Evolutionary conservation across 2,329 filamentous ascomycete genomes (phyloP), one percentile per base, ranked within the genome.

Genomic region (Fusarium cicatricum): DNA sequence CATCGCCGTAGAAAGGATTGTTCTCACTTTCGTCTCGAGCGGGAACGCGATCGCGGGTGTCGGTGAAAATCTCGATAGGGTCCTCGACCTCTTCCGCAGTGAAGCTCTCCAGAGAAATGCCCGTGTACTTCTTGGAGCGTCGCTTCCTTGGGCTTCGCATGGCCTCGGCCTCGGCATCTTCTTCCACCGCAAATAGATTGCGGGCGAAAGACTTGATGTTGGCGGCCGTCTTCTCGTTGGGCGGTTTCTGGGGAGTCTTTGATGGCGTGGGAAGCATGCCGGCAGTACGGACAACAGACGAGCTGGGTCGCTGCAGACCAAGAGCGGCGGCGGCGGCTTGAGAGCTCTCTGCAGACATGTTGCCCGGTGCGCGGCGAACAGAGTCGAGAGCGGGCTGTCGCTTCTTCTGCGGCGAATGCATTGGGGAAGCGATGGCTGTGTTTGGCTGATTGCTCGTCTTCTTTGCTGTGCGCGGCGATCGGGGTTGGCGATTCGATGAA

Each of bases 41-140:
- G 16, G 91, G 91, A 36, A 92, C 75, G 49, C 88, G 87, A 64
- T 96, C 92, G 61, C 92, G 88, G 1, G 90, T 86, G 72, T 95
- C 90, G 34, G 89, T 92, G 70, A 87, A 94, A 68, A 94, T 91
- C 61, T 84, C 74, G 64, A 93, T 90, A n/a, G 80, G 72, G 36
- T 81, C 78, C 36, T 85, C 81, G 8, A 80, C 75, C n/a, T 83
- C 81, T 44, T 86, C 82, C 8, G 74, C 81, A 19, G 74, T 77
- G 69, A 89, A 87, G 73, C 84, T 87, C 58, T 84, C 82, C 60
- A 87, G 68, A 11, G 80, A 77, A 37, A 82, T 74, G 44, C 82
- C 80, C 5, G 76, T 79, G 71, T 85, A 83, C 72, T 85, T 85
- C 75, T 84, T 85, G 40, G 78, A 70, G 64, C 81, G 81, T 63